Conservation (phyloP, 2,329 filamentous ascomycete genomes). For the Aspergillus persii region DNA sequence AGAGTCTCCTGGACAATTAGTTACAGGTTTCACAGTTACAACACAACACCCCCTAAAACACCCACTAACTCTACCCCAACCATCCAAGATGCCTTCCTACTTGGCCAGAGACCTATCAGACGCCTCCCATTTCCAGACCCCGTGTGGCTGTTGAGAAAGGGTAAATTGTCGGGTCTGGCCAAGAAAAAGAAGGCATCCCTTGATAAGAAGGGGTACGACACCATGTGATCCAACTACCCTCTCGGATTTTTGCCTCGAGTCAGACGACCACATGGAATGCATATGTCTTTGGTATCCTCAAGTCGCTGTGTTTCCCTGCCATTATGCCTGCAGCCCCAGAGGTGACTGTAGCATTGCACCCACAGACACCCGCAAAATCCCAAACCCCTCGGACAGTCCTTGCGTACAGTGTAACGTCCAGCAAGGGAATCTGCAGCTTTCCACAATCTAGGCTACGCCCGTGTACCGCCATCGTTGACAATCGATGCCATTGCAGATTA, state of each 20-base stretch:
- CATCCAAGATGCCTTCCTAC: background rate
- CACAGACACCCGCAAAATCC: background rate
- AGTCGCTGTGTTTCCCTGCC: background rate
- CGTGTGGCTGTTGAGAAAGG: background rate
- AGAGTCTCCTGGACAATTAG: no score
- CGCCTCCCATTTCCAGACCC: background rate
- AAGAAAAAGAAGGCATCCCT: background rate
- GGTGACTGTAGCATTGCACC: constrained; percentile 4
- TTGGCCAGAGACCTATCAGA: background rate
- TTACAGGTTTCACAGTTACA: no score
- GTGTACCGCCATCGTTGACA: background rate
- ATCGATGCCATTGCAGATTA: background rate
- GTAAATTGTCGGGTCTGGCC: background rate
- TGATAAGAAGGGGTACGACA: background rate
- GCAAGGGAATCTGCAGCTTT: constrained; percentile 5
- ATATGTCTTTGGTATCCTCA: background rate
- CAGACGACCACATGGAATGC: background rate
- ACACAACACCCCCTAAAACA: no score
- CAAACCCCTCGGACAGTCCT: background rate
- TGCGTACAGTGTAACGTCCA: background rate
- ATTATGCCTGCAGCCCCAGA: background rate
- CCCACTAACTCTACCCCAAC: no score
- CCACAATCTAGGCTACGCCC: constrained; percentile 1
- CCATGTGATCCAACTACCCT: background rate
- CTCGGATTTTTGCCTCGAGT: background rate